Conservation (phyloP, 2,329 filamentous ascomycete genomes). For the Chaetomium globosum region DNA sequence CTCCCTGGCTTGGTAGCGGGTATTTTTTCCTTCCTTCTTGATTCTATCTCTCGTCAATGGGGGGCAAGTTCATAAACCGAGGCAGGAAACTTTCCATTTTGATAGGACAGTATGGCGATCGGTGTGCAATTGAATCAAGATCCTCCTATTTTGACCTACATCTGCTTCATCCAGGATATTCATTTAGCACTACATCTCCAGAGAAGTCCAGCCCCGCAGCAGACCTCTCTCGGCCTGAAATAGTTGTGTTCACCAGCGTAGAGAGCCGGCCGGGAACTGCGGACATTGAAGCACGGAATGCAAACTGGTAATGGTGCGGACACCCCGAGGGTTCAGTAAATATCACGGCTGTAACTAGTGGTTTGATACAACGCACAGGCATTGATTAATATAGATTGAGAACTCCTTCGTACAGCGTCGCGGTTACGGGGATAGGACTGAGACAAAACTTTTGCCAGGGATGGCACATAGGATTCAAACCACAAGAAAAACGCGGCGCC, state of each 20-base stretch:
- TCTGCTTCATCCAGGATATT: background rate
- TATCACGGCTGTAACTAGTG: too few relatives aligned
- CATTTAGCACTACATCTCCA: background rate
- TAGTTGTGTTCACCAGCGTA: background rate
- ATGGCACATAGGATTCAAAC: background rate
- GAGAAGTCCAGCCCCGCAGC: background rate
- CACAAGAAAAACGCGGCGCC: background rate
- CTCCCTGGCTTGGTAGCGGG: conserved; percentile 22
- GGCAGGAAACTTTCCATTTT: conserved; percentile 45
- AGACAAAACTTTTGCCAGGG: background rate
- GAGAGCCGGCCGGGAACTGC: too few relatives aligned
- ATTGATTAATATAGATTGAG: background rate
- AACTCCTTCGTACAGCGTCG: background rate
- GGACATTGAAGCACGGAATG: background rate
- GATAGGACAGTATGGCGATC: conserved; percentile 47
- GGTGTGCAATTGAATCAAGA: conserved; percentile 34
- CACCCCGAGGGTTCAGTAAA: background rate
- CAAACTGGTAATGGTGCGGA: background rate
- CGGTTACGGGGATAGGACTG: background rate
- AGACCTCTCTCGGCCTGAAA: background rate
- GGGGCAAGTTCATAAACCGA: conserved; percentile 32
- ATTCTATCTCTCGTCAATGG: conserved; percentile 36
- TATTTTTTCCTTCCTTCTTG: conserved; percentile 31
- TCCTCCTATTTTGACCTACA: conserved; percentile 6
- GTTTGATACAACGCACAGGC: background rate